Conservation (phyloP, 495 filamentous ascomycete species). For the Aspergillus carlsbadensis region DNA sequence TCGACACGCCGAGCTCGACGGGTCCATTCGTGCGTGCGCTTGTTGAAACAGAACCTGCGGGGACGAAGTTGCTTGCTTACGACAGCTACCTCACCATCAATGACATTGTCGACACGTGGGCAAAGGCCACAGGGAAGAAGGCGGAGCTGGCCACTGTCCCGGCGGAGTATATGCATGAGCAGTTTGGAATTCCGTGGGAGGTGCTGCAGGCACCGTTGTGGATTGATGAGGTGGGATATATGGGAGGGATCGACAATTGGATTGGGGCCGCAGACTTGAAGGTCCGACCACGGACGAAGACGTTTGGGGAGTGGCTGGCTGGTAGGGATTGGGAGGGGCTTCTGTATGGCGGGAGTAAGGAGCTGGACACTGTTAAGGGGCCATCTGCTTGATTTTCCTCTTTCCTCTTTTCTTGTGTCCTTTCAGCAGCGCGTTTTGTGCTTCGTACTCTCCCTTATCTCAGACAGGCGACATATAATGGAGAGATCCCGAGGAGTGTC, state of each 20-base stretch:
- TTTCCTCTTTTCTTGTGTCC: too few relatives aligned
- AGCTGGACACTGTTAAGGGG: conserved; percentile 5
- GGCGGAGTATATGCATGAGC: conserved; percentile 30
- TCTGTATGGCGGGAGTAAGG: background rate
- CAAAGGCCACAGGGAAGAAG: conserved; percentile 30
- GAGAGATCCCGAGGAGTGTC: too few relatives aligned
- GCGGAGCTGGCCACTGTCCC: conserved; percentile 26
- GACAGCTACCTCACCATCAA: conserved; percentile 33
- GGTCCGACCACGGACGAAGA: conserved; percentile 22
- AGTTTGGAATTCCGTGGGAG: conserved; percentile 37
- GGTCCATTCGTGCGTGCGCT: conserved; percentile 44
- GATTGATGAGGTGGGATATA: conserved; percentile 41
- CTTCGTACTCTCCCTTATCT: too few relatives aligned
- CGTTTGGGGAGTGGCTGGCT: conserved; percentile 35
- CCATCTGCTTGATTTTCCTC: too few relatives aligned
- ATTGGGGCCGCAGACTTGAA: conserved; percentile 37
- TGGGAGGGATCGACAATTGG: conserved; percentile 32
- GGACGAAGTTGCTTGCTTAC: conserved; percentile 42
- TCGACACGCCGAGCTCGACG: conserved; percentile 35
- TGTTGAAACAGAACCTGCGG: conserved; percentile 31
- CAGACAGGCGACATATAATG: too few relatives aligned
- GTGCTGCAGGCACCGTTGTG: conserved; percentile 33
- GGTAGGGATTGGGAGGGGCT: conserved; percentile 10
- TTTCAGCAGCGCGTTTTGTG: too few relatives aligned
- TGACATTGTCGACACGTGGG: conserved; percentile 32